Percentiles rank a stretch among this genome's conserved stretches.
Evolutionary conservation across 176 grass and related monocot species (phyloP).

Genomic region (Aechmea fasciata): DNA sequence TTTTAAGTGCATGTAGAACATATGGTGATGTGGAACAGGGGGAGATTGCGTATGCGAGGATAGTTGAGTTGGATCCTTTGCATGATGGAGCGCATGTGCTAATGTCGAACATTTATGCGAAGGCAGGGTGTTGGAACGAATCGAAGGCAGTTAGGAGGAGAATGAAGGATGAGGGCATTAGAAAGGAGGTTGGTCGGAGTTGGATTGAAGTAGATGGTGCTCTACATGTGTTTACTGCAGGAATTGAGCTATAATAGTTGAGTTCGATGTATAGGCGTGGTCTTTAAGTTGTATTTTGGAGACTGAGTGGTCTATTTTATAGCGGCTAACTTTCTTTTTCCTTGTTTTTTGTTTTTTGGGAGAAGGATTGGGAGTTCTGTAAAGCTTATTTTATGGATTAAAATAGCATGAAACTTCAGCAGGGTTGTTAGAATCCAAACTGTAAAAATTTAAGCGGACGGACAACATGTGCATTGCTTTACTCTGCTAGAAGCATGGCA

Average conservation of each 20-base stretch:
- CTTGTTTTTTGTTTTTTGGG: too few relatives aligned
- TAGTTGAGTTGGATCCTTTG: slow-evolving; percentile 8
- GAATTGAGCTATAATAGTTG: not conserved
- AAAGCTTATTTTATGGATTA: too few relatives aligned
- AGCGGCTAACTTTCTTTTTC: too few relatives aligned
- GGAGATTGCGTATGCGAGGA: not conserved
- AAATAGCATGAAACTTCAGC: too few relatives aligned
- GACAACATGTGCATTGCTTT: too few relatives aligned
- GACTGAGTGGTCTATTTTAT: too few relatives aligned
- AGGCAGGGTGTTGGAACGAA: not conserved
- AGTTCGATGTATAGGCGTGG: not conserved
- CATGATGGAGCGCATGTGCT: slow-evolving; percentile 11
- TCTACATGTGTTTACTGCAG: not conserved
- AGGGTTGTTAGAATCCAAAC: too few relatives aligned
- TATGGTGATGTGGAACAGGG: slow-evolving; percentile 5
- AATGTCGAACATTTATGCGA: slow-evolving; percentile 2
- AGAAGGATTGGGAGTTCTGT: too few relatives aligned
- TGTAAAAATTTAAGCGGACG: too few relatives aligned
- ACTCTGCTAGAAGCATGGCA: too few relatives aligned
- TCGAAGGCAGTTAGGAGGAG: not conserved
- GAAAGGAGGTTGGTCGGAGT: not conserved
- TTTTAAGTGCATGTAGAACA: slow-evolving; percentile 3
- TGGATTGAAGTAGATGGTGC: slow-evolving; percentile 2
- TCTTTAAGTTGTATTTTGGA: not conserved
- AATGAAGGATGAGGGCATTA: not conserved